Evolutionary conservation across 352 stramenopile species (phyloP).

Genomic region (Aphanomyces stellatus): DNA sequence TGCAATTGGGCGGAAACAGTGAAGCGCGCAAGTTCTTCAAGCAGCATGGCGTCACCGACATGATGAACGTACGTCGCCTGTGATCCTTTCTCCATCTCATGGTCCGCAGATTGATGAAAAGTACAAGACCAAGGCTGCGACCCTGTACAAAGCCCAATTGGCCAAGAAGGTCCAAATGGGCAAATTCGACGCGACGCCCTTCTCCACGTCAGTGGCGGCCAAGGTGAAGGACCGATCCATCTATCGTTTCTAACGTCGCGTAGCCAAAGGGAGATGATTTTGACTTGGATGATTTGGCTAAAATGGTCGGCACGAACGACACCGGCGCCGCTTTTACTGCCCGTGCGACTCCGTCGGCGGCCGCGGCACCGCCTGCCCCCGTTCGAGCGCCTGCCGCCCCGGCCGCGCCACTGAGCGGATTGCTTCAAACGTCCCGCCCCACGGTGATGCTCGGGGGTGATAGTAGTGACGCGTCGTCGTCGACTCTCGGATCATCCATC

Average conservation of each 20-base stretch:
- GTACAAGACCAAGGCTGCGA: conserved; percentile 85
- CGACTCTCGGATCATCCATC: not conserved
- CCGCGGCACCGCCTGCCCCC: conserved; percentile 11
- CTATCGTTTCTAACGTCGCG: too few relatives aligned
- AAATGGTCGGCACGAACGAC: conserved; percentile 34
- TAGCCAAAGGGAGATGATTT: too few relatives aligned
- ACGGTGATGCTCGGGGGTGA: conserved; percentile 67
- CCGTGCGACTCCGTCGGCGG: conserved; percentile 20
- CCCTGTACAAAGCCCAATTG: conserved; percentile 80
- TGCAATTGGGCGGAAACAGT: conserved; percentile 90
- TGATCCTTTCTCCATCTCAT: not conserved
- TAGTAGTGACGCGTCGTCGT: conserved; percentile 34
- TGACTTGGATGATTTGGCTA: conserved; percentile 71
- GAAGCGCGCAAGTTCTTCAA: conserved; percentile 93
- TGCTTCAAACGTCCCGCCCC: conserved; percentile 51
- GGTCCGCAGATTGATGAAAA: conserved; percentile 87
- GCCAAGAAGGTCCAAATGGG: conserved; percentile 77
- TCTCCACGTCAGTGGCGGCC: not conserved
- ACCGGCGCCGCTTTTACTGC: conserved; percentile 33
- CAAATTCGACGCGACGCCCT: conserved; percentile 27
- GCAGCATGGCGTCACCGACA: conserved; percentile 78
- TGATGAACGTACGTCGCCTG: conserved; percentile 59
- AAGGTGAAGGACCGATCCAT: too few relatives aligned
- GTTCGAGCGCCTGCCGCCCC: conserved; percentile 14
- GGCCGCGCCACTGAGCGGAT: conserved; percentile 25